Evolutionary conservation across 1,139 yeast genomes (phyloP).

Genomic region (Saccharomyces uvarum): DNA sequence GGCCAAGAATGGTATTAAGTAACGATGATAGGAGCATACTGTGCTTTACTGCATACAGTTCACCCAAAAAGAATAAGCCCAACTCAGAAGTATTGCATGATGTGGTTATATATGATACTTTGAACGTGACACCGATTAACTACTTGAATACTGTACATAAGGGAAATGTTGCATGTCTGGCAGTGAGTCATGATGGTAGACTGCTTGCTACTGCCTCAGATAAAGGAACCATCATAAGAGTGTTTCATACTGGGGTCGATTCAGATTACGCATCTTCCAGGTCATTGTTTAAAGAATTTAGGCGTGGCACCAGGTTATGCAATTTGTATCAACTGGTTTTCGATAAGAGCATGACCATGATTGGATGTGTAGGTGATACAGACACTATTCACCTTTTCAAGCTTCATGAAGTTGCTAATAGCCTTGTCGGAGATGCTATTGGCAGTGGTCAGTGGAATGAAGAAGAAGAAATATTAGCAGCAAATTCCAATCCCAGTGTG

Average conservation of each 20-base stretch:
- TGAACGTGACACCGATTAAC: slow-evolving; percentile 47
- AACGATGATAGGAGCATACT: slow-evolving; percentile 29
- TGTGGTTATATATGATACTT: slow-evolving; percentile 48
- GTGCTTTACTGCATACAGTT: slow-evolving; percentile 25
- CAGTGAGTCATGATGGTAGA: slow-evolving; percentile 42
- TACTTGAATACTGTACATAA: slow-evolving; percentile 38
- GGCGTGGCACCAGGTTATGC: slow-evolving; percentile 64
- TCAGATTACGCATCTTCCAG: slow-evolving; percentile 16
- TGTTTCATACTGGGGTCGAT: slow-evolving; percentile 35
- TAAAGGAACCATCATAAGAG: slow-evolving; percentile 66
- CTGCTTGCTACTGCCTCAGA: slow-evolving; percentile 60
- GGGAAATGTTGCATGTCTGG: slow-evolving; percentile 23
- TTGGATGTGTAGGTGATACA: slow-evolving; percentile 63
- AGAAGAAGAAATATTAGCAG: slow-evolving; percentile 8
- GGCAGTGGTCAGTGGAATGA: slow-evolving; percentile 7
- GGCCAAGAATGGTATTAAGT: slow-evolving; percentile 23
- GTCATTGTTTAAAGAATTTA: slow-evolving; percentile 43
- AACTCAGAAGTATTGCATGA: slow-evolving; percentile 19
- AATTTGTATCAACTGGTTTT: slow-evolving; percentile 49
- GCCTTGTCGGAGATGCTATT: slow-evolving; percentile 1
- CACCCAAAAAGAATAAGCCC: slow-evolving; percentile 15
- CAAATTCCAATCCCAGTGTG: background rate
- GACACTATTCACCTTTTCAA: slow-evolving; percentile 64
- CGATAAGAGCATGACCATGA: slow-evolving; percentile 41
- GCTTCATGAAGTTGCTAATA: slow-evolving; percentile 26